Evolutionary conservation across 257 asterid species (phyloP).

Genomic region (Eustoma russellianum): DNA sequence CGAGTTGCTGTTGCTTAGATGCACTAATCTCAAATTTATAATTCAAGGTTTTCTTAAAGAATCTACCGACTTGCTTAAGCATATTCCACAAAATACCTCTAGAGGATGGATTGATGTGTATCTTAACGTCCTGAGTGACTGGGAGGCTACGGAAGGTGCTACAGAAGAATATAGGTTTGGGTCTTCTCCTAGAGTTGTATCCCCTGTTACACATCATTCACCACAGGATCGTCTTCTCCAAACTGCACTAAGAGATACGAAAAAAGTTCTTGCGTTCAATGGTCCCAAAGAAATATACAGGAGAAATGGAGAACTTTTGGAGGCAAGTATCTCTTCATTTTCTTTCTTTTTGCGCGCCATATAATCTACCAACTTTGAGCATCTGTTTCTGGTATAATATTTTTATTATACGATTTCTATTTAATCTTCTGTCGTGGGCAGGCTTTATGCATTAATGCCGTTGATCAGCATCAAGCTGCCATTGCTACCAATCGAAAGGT

Average conservation of each 20-base stretch:
- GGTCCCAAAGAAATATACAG: constrained; percentile 63
- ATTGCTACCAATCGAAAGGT: constrained; percentile 92
- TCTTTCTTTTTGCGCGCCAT: constrained; percentile 8
- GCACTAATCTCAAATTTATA: constrained; percentile 37
- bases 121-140: constrained; percentile 51
- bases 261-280: constrained; percentile 55
- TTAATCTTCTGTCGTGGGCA: constrained; percentile 21
- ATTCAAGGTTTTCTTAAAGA: constrained; percentile 46
- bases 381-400: background rate
- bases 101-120: constrained; percentile 65
- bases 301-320: constrained; percentile 89
- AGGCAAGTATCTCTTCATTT: constrained; percentile 32
- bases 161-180: constrained; percentile 55
- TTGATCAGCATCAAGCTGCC: constrained; percentile 74
- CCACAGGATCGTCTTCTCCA: constrained; percentile 85
- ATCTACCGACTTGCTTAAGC: constrained; percentile 42
- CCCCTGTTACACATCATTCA: constrained; percentile 75
- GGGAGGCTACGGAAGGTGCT: constrained; percentile 50
- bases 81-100: constrained; percentile 40
- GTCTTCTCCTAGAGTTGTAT: constrained; percentile 59
- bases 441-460: constrained; percentile 85
- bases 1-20: constrained; percentile 44
- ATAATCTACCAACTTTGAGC: constrained; percentile 6
- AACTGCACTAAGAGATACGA: constrained; percentile 42
- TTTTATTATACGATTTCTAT: constrained; percentile 1